Conservation (phyloP, 2,329 filamentous ascomycete species). For the Microsporum canis region DNA sequence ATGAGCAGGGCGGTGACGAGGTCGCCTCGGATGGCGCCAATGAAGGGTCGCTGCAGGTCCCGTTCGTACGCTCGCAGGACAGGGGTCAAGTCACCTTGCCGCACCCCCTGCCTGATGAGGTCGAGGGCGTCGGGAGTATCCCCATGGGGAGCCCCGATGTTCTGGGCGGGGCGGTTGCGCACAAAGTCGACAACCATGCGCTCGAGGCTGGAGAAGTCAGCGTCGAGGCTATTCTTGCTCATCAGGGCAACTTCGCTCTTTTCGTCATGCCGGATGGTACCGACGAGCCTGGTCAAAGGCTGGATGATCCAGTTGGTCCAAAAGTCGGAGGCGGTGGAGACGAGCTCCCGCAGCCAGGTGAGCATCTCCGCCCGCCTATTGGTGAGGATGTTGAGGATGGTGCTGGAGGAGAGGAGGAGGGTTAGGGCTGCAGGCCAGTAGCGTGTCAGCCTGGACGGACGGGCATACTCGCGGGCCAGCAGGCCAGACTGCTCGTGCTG, state of each 20-base stretch:
- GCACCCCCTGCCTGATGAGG: slow-evolving; percentile 66
- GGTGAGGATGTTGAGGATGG: slow-evolving; percentile 66
- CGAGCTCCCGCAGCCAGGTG: slow-evolving; percentile 68
- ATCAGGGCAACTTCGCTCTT: slow-evolving; percentile 92
- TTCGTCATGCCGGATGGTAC: slow-evolving; percentile 85
- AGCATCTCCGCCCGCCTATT: slow-evolving; percentile 65
- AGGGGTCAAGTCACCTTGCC: slow-evolving; percentile 84
- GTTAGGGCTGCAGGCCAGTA: slow-evolving; percentile 76
- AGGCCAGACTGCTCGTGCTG: slow-evolving; percentile 49
- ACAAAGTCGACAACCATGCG: slow-evolving; percentile 96
- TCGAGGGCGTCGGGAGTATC: slow-evolving; percentile 59
- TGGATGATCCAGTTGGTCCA: slow-evolving; percentile 95
- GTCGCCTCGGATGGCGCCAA: slow-evolving; percentile 73
- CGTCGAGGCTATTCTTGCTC: slow-evolving; percentile 82
- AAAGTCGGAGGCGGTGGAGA: slow-evolving; percentile 71
- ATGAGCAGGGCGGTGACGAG: slow-evolving; percentile 83
- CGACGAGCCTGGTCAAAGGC: slow-evolving; percentile 68
- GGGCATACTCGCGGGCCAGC: slow-evolving; percentile 56
- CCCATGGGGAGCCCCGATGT: slow-evolving; percentile 32
- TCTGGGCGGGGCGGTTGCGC: slow-evolving; percentile 58
- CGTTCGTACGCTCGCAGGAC: slow-evolving; percentile 85
- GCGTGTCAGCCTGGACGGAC: slow-evolving; percentile 61
- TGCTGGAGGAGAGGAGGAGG: slow-evolving; percentile 71
- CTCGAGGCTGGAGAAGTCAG: slow-evolving; percentile 83
- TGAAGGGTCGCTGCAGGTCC: slow-evolving; percentile 69